phyloP scores from a whole-genome alignment of 1,139 yeast genomes.

The Saccharomyces pastorianus region DNA sequence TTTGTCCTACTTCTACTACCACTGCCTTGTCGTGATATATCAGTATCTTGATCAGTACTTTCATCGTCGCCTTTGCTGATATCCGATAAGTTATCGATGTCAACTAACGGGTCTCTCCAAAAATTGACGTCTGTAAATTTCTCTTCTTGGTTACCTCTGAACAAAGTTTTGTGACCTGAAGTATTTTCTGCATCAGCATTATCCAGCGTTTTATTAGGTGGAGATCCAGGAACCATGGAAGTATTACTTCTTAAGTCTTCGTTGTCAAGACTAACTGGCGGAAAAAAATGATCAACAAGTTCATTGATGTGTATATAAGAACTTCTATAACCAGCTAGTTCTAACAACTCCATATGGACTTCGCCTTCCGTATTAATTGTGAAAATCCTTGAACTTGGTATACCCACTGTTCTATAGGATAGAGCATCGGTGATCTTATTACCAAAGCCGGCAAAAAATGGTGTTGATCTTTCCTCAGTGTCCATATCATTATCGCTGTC shows the following conservation, averaged over 20 bases:
- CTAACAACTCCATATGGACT: slow-evolving; percentile 92
- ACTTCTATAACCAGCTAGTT: slow-evolving; percentile 85
- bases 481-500: slow-evolving; percentile 19
- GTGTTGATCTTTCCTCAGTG: slow-evolving; percentile 31
- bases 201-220: slow-evolving; percentile 6
- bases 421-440: slow-evolving; percentile 95
- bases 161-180: slow-evolving; percentile 27
- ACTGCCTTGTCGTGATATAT: not conserved
- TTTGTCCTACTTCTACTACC: not conserved
- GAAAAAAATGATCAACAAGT: slow-evolving; percentile 94
- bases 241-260: slow-evolving; percentile 27
- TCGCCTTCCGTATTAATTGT: slow-evolving; percentile 96
- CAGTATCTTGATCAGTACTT: not conserved
- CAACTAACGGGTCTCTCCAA: slow-evolving; percentile 79
- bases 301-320: slow-evolving; percentile 87
- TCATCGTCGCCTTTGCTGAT: slow-evolving; percentile 23
- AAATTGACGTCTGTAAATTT: slow-evolving; percentile 78
- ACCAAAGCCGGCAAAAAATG: slow-evolving; percentile 97
- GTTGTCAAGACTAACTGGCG: slow-evolving; percentile 52
- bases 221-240: slow-evolving; percentile 29
- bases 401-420: slow-evolving; percentile 86
- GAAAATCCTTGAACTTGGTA: slow-evolving; percentile 89
- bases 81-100: slow-evolving; percentile 38
- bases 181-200: not conserved
- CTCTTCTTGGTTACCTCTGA: slow-evolving; percentile 42